Base-by-base conservation (phyloP, 2,329 filamentous ascomycete species). In the Beauveria varroae region DNA sequence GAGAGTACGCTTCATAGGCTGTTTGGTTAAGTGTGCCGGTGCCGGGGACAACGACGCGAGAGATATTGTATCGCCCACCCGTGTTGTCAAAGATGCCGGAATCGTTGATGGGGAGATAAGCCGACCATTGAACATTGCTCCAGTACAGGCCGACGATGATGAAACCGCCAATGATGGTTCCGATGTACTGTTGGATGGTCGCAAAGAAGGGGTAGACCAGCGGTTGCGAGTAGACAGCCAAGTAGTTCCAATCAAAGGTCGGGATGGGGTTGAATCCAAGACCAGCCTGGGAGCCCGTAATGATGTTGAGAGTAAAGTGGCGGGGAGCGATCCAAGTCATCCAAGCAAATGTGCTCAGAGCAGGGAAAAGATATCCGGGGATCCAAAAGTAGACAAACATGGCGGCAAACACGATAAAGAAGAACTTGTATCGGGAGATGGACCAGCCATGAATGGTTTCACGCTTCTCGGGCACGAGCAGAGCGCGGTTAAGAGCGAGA, bases 51-150 rank as follows among this genome's bases (percentile, higher is more conserved):
- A 86, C 72, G 5, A 86, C 80, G 1, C 71, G 72, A 0, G 69
- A 66, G 3, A 79, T 75, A 10, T 74, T 71, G 63, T 79, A 81
- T 0, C 68, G 65, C 0, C 67, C 73, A 2, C 73, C 77, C 3
- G 74, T 73, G 61, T 81, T 78, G 53, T 77, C 74, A 46, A 79
- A 81, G 22, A 77, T 77, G 0, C 71, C 70, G 1, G 73, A 75
- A 0, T 76, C 76, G 69, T 81, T 81, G 66, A 80, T 79, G 7
- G 79, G 79, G 4, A 81, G 70, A 49, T 78, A 81, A 0, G 72
- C 76, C 0, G 78, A 74, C 61, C 75, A 72, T 64, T 74, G 75
- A 34, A 74, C 75, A 63, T 79, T 80, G 34, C 50, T 71, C 68
- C 43, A 60, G 56, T 60, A 63, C 14, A 63, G 28, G 2, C 16